These are phyloP conservation scores for Linderina pennispora DNA, from an alignment of 192 early-diverging fungal species.

Conservation along the genomic window DNA sequence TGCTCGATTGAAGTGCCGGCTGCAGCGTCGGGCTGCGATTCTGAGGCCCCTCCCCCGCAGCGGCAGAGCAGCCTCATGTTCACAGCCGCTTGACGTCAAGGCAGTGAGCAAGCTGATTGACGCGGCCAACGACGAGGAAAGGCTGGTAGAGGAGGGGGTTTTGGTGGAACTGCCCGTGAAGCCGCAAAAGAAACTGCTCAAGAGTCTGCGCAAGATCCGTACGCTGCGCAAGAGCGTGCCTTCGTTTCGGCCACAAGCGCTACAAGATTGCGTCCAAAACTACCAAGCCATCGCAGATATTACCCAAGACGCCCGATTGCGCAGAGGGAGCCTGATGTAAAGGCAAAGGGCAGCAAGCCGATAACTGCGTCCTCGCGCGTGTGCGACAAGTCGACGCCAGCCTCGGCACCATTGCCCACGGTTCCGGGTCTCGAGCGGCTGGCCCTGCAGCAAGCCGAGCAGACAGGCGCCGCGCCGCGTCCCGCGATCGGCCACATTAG, in stretches of 20 bases:
- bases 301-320: too few species aligned
- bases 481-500: neutral
- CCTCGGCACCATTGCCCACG: neutral
- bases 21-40: neutral
- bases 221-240: too few species aligned
- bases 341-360: too few species aligned
- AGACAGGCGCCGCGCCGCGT: neutral
- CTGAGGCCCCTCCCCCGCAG: slow-evolving; percentile 5
- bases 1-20: too few species aligned
- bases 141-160: neutral
- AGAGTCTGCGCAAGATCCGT: too few species aligned
- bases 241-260: neutral
- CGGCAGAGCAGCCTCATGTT: slow-evolving; percentile 42
- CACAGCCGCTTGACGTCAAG: slow-evolving; percentile 25
- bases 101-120: slow-evolving; percentile 35
- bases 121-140: slow-evolving; percentile 4
- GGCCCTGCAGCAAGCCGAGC: neutral
- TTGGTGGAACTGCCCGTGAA: slow-evolving; percentile 1
- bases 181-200: neutral
- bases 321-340: too few species aligned
- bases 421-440: neutral
- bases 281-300: too few species aligned
- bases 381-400: neutral
- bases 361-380: too few species aligned
- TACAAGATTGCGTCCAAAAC: neutral